These are phyloP conservation scores for Hypericum perforatum DNA, from an alignment of 345 rosid genomes.

Conservation along the genomic window DNA sequence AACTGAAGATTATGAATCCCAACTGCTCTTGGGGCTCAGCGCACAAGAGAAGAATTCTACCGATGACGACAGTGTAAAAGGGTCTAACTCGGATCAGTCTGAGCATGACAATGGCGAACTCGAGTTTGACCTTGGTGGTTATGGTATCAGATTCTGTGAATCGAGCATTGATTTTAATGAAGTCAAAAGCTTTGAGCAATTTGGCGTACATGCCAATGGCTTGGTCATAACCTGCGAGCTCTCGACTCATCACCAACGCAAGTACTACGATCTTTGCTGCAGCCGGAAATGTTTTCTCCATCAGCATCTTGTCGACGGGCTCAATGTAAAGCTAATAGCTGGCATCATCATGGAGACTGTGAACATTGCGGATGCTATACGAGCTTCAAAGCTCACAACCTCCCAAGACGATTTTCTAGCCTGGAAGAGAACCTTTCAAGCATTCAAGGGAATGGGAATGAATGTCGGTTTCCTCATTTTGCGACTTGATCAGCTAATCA, in stretches of 20 bases:
- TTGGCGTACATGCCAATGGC: background rate
- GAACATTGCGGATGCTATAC: background rate
- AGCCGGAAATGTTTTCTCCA: background rate
- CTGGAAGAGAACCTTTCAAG: background rate
- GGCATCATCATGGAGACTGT: background rate
- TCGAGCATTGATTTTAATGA: background rate
- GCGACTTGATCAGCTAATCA: no score
- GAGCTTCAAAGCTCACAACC: background rate
- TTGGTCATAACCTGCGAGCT: background rate
- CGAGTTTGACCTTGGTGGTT: no score
- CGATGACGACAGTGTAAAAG: no score
- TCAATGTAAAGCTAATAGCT: background rate
- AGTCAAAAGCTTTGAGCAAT: background rate
- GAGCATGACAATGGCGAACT: no score
- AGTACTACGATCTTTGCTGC: background rate
- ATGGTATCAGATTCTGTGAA: background rate
- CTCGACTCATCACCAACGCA: background rate
- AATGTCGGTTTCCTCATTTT: no score
- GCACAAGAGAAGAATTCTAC: no score
- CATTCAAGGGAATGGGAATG: background rate
- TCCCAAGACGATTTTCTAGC: background rate
- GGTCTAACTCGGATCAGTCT: no score
- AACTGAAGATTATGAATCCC: no score
- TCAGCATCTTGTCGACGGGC: background rate
- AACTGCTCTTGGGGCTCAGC: no score